phyloP scores from a whole-genome alignment of 2,329 filamentous ascomycete species.

The Tolypocladium pustulatum region DNA sequence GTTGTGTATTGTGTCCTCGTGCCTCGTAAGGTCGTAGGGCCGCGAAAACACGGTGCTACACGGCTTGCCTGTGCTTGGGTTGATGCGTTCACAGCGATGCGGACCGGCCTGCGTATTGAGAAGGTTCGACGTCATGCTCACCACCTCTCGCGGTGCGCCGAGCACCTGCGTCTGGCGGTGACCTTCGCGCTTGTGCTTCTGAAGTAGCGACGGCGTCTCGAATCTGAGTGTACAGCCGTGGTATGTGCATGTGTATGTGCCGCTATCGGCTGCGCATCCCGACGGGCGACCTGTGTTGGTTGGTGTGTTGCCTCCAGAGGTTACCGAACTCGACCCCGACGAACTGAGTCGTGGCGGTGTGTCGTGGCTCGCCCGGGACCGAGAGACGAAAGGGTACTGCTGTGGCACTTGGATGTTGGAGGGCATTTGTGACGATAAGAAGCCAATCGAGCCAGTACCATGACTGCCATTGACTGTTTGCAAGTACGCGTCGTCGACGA shows the following conservation, averaged over 20 bases:
- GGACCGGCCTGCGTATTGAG: conserved; percentile 86
- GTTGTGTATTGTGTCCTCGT: conserved; percentile 97
- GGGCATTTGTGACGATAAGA: conserved; percentile 24
- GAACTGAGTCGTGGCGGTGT: conserved; percentile 31
- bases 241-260: conserved; percentile 94
- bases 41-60: conserved; percentile 92
- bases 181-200: conserved; percentile 92
- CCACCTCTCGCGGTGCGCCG: conserved; percentile 15
- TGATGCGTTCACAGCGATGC: conserved; percentile 85
- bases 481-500: conserved; percentile 9
- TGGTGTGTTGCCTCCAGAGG: conserved; percentile 22
- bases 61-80: conserved; percentile 87
- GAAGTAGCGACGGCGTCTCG: conserved; percentile 73
- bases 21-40: conserved; percentile 90
- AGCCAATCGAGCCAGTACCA: neutral
- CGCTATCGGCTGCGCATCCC: conserved; percentile 61
- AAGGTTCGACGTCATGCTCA: conserved; percentile 38
- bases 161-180: conserved; percentile 63
- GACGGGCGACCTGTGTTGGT: conserved; percentile 39
- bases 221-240: conserved; percentile 85
- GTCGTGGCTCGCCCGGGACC: conserved; percentile 21
- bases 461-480: conserved; percentile 5
- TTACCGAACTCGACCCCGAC: conserved; percentile 31
- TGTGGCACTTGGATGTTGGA: conserved; percentile 33
- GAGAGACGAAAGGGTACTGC: conserved; percentile 39